phyloP scores from a whole-genome alignment of 2,329 filamentous ascomycete genomes.

The Penicillium hordei region DNA sequence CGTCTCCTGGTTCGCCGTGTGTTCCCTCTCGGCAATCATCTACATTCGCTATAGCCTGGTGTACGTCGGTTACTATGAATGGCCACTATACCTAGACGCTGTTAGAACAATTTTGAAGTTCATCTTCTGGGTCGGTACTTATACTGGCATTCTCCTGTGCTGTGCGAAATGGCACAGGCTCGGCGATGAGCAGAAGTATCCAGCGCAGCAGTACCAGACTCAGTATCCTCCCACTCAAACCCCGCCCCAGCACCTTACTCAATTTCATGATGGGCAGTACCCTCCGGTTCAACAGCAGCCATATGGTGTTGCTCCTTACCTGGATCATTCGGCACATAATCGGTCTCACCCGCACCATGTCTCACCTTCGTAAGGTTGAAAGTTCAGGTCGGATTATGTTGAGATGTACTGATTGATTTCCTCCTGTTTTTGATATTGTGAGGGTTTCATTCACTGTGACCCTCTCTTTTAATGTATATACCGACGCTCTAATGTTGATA shows the following conservation, averaged over 20 bases:
- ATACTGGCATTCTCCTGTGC: slow-evolving; percentile 21
- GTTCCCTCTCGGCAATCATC: slow-evolving; percentile 12
- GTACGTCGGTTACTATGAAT: neutral
- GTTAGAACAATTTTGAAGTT: slow-evolving; percentile 15
- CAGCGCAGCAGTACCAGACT: neutral
- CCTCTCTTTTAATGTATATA: neutral
- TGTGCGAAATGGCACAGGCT: slow-evolving; percentile 21
- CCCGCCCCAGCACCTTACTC: neutral
- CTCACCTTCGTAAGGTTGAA: neutral
- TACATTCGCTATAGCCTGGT: slow-evolving; percentile 16
- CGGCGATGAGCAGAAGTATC: slow-evolving; percentile 2
- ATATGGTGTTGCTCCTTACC: neutral
- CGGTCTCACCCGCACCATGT: neutral
- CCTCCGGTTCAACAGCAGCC: neutral
- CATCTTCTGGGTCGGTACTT: slow-evolving; percentile 22
- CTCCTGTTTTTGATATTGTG: neutral
- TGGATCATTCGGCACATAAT: neutral
- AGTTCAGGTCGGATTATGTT: neutral
- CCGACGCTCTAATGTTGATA: neutral
- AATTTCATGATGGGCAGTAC: neutral
- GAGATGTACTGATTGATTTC: neutral
- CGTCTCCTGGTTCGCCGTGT: slow-evolving; percentile 22
- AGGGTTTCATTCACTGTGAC: neutral
- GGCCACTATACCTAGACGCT: slow-evolving; percentile 14
- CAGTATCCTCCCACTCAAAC: neutral